Base-by-base conservation (phyloP, 1,139 yeast genomes). In the Protomyces inundatus region DNA sequence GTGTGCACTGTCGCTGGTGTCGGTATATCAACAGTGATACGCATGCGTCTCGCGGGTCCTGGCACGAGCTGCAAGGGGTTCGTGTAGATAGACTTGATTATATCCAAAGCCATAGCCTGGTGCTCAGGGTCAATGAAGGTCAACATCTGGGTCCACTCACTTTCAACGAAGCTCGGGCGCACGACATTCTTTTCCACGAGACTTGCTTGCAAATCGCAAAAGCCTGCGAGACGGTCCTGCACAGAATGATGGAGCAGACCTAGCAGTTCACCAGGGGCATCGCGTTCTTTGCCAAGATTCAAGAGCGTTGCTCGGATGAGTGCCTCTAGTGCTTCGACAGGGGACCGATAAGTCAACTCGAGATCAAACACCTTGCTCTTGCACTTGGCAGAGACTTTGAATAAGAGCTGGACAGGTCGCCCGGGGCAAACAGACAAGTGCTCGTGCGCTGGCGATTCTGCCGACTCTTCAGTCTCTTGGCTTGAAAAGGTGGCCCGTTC, bases 401-500 rank as follows among this genome's bases (percentile, higher is more conserved):
- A 30, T 12, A 16, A 32, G 30, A 40, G 34, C 5, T 39, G 36
- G 9, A 34, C 30, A n/a, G 40, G 10, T 32, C 23, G 35, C 39
- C 34, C 16, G 10, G 51, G 30, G 16, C 14, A 14, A 30, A 42
- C 40, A 33, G 32, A 9, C 5, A 42, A 5, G 40, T 16, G 3
- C 23, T 35, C 34, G 39, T 33, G 7, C 12, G 37, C 23, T 4
- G 23, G 42, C 39, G 48, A 42, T n/a, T 53, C 45, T n/a, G 45
- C 45, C 74, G 70, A 14, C 69, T 68, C 3, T 75, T 67, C 14
- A 80, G 75, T 5, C 75, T 72, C 0, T 64, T 36, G 0, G 84
- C 80, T 0, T 69, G 69, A 68, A 79, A 85, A 50, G 77, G 75
- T 0, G 75, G 77, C 2, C 76, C 72, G 33, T 23, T 14, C 9